phyloP scores from a whole-genome alignment of 306 rosid species.

The Boehmeria nivea region DNA sequence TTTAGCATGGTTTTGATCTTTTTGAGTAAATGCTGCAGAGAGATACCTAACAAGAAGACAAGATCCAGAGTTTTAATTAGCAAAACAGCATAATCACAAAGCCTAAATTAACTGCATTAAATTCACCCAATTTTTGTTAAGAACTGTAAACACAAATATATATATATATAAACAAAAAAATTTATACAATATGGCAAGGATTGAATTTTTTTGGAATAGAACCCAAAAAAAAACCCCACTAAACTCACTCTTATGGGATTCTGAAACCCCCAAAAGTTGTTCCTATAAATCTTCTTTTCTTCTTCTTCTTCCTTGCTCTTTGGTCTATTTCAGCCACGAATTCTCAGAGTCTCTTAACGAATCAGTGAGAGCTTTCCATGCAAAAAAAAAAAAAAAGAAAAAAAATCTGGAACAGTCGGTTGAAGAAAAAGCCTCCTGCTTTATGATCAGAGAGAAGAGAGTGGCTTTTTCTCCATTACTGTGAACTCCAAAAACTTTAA shows the following conservation, averaged over 20 bases:
- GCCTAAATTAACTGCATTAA: slow-evolving; percentile 3
- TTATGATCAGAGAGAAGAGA: neutral
- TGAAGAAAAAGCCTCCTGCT: too few relatives aligned
- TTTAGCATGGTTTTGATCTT: too few relatives aligned
- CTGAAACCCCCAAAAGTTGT: neutral
- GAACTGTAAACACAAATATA: too few relatives aligned
- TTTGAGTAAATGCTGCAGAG: neutral
- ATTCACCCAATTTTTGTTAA: neutral
- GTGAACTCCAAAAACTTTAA: slow-evolving; percentile 5
- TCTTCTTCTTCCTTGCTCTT: neutral
- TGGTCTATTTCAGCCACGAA: too few relatives aligned
- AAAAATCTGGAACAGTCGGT: neutral
- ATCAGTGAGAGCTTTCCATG: neutral
- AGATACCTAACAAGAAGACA: neutral
- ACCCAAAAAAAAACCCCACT: too few relatives aligned
- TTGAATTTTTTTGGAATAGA: too few relatives aligned
- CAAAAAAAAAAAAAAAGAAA: neutral
- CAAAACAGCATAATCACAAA: neutral
- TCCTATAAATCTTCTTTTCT: neutral
- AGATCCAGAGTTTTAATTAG: too few relatives aligned
- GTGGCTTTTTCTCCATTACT: neutral
- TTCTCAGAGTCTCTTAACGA: too few relatives aligned
- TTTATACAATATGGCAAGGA: too few relatives aligned
- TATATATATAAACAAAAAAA: neutral
- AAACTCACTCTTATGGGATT: too few relatives aligned